These are phyloP conservation scores for Austroboletus eburneus DNA, from an alignment of 768 basidiomycete genomes.

Conservation along the genomic window DNA sequence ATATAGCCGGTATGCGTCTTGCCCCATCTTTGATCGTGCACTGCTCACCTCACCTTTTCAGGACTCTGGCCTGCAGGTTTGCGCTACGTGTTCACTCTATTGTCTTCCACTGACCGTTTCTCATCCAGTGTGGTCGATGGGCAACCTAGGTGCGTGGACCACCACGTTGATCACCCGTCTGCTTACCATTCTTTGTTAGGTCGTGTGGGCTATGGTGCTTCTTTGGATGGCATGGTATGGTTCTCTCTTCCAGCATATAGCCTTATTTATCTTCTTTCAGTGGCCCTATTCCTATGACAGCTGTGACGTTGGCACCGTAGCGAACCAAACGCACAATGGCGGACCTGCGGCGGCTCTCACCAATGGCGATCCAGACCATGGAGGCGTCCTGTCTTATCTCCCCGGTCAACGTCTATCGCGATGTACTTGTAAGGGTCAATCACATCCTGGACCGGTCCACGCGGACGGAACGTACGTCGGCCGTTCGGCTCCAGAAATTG, in stretches of 20 bases:
- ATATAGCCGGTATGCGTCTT: conserved; percentile 37
- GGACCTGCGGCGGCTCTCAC: conserved; percentile 55
- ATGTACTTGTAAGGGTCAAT: conserved; percentile 83
- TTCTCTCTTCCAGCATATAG: conserved; percentile 1
- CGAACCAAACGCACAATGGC: conserved; percentile 77
- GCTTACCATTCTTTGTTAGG: conserved; percentile 34
- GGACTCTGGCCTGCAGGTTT: conserved; percentile 71
- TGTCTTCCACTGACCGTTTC: conserved; percentile 11
- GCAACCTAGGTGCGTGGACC: conserved; percentile 55
- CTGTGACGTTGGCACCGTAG: conserved; percentile 91
- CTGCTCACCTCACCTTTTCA: conserved; percentile 7
- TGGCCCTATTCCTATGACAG: no score
- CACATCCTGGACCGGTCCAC: conserved; percentile 83
- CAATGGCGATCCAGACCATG: conserved; percentile 53
- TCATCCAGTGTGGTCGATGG: conserved; percentile 62
- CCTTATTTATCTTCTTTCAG: conserved; percentile 31
- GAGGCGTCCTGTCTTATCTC: conserved; percentile 68
- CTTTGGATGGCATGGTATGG: conserved; percentile 75
- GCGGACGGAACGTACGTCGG: conserved; percentile 76
- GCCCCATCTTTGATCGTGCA: background rate
- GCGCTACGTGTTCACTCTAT: background rate
- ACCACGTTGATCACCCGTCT: background rate
- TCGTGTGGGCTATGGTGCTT: conserved; percentile 84
- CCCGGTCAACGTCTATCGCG: conserved; percentile 84
- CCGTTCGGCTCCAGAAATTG: conserved; percentile 84